Evolutionary conservation across 2,329 filamentous ascomycete genomes (phyloP), one percentile per base, ranked within the genome.

Genomic region (Calonectria ilicicola): DNA sequence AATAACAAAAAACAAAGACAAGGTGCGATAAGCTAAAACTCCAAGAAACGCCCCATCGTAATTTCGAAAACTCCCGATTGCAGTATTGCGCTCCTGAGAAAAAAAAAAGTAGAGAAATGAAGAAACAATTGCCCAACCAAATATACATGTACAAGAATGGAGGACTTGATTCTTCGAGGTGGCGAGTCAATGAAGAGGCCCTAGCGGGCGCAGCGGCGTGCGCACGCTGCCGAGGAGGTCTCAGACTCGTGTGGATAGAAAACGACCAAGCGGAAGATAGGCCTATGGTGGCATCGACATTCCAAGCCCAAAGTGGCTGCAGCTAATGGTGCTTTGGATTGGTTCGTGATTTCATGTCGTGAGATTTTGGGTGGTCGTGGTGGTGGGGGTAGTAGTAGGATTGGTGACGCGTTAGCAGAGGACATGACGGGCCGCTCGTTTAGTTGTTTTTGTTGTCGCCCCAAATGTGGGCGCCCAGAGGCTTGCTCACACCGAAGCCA

Each of bases 401-500:
- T 47, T n/a, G 8, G 29, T 68, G 69, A 58, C 58, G 58, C 38
- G 47, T n/a, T n/a, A 46, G 58, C 38, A 60, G 35, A n/a, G n/a
- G n/a, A 38, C 42, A n/a, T 49, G 26, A 67, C 23, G 38, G 32
- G 27, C 27, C 38, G 44, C 64, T n/a, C 19, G 21, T 68, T 75
- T 62, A 63, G 67, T 78, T 72, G 71, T 80, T 47, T 53, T 68
- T 76, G 26, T 81, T 78, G 75, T 82, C 82, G 79, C 86, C 82
- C 90, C 90, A 92, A 75, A 92, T 89, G 19, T 86, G 86, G n/a
- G 90, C 90, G 15, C 88, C 87, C 1, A 92, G 84, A 3, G 89
- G 87, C 81, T 90, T 92, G 85, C 89, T 91, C 76, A 92, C 85
- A 62, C 91, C 91, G 56, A 92, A 85, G 26, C 91, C 91, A 26